Evolutionary conservation across 306 rosid genomes (phyloP), one percentile per base, ranked within the genome.

Genomic region (Cicer cuneatum): DNA sequence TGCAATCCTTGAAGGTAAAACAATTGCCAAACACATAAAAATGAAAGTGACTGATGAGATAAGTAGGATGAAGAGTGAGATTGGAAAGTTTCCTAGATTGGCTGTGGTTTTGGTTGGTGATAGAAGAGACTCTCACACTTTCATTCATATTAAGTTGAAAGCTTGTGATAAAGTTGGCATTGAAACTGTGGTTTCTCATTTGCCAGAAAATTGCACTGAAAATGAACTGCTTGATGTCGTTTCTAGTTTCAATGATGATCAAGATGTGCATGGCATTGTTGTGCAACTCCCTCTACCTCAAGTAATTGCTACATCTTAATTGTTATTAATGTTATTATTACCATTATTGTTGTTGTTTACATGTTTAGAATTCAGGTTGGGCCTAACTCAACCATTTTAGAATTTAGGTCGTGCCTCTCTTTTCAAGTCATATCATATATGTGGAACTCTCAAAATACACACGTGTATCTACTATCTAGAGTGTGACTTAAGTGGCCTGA

Each of bases 231-330:
- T 86, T 69, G 41, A 67, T 75, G 81, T 74, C n/a, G 86, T 85
- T 81, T 76, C 85, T 0, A 16, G 76, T 71, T 82, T 83, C 11
- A 88, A 85, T 66, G 73, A 67, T 18, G 83, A 88, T 80, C 74
- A 81, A 1, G 57, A 75, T 35, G 62, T 88, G 2, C 89, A 85
- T 72, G 92, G 92, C 45, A 82, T 86, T 62, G 35, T 82, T 69
- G 86, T 88, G 53, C 92, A 88, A 68, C 92, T 88, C 73, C 92
- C 92, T 69, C 73, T 88, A 41, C 89, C 92, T 72, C 76, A 77
- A 29, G 88, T 85, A 85, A 60, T 61, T 78, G 66, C 5, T 73
- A 12, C 8, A 7, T 48, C 69, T 64, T 53, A 40, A 53, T 68
- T 51, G 69, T 73, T 37, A 76, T 45, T 37, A 21, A 21, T 21